phyloP scores from a whole-genome alignment of 305 asterid genomes.

The Plantago lanceolata region DNA sequence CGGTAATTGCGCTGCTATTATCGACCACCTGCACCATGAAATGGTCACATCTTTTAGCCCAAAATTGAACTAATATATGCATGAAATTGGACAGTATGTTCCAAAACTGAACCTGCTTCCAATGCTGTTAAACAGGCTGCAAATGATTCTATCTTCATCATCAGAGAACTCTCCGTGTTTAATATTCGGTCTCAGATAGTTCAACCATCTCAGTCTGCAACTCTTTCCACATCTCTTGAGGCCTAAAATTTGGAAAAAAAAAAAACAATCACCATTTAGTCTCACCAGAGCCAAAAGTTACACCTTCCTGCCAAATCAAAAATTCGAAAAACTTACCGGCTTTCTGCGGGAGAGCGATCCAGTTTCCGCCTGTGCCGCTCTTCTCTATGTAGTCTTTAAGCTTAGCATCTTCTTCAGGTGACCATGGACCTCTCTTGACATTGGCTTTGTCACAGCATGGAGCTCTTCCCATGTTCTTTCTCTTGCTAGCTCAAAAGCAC shows the following conservation, averaged over 20 bases:
- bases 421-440: constrained; percentile 90
- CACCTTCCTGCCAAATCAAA: neutral
- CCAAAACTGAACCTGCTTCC: constrained; percentile 66
- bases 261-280: neutral
- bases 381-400: constrained; percentile 59
- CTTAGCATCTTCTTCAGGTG: constrained; percentile 82
- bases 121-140: constrained; percentile 61
- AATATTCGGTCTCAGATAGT: constrained; percentile 77
- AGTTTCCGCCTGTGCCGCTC: constrained; percentile 70
- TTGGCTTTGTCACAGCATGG: constrained; percentile 85
- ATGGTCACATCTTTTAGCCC: neutral
- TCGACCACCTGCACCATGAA: constrained; percentile 50
- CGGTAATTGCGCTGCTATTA: constrained; percentile 58
- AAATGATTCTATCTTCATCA: constrained; percentile 66
- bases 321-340: constrained; percentile 38
- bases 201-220: constrained; percentile 89
- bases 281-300: neutral
- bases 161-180: constrained; percentile 81
- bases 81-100: neutral
- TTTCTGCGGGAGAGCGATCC: constrained; percentile 85
- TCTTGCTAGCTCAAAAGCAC: neutral
- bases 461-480: constrained; percentile 71
- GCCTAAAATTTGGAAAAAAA: constrained; percentile 28
- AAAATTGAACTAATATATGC: neutral
- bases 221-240: constrained; percentile 85